phyloP scores from a whole-genome alignment of 192 early-diverging fungal genomes.

The Mortierella hygrophila region DNA sequence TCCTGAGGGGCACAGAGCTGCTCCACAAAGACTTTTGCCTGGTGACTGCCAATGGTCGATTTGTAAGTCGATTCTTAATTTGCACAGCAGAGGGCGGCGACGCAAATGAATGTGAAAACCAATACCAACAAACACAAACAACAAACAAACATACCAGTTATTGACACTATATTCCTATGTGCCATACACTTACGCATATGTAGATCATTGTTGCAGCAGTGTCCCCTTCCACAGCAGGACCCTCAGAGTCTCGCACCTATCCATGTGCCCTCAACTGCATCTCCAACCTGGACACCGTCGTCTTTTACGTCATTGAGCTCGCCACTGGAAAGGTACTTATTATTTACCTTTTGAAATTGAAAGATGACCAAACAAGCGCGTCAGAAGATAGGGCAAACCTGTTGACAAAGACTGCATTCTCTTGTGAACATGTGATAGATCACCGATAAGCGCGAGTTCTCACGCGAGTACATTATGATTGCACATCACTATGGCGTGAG shows the following conservation, averaged over 20 bases:
- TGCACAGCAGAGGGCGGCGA: background rate
- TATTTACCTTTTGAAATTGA: background rate
- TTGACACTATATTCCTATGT: background rate
- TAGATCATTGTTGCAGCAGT: slow-evolving; percentile 75
- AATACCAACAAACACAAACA: background rate
- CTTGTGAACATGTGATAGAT: slow-evolving; percentile 55
- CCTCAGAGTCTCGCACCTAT: slow-evolving; percentile 51
- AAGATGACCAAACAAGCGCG: background rate
- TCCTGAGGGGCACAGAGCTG: slow-evolving; percentile 47
- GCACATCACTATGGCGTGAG: slow-evolving; percentile 77
- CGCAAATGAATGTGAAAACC: background rate
- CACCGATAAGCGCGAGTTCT: slow-evolving; percentile 64
- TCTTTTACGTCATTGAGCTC: slow-evolving; percentile 75
- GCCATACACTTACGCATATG: background rate
- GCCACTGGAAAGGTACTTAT: slow-evolving; percentile 66
- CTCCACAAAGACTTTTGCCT: slow-evolving; percentile 77
- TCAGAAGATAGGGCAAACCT: background rate
- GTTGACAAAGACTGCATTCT: slow-evolving; percentile 11
- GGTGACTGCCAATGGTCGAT: slow-evolving; percentile 65
- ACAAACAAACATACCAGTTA: background rate
- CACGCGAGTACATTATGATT: slow-evolving; percentile 74
- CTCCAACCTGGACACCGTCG: slow-evolving; percentile 69
- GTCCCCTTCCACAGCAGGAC: slow-evolving; percentile 49
- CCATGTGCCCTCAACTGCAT: slow-evolving; percentile 66
- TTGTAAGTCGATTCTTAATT: slow-evolving; percentile 53